Evolutionary conservation across 1,284 basidiomycete genomes (phyloP).

Genomic region (Crepidotus sp.): DNA sequence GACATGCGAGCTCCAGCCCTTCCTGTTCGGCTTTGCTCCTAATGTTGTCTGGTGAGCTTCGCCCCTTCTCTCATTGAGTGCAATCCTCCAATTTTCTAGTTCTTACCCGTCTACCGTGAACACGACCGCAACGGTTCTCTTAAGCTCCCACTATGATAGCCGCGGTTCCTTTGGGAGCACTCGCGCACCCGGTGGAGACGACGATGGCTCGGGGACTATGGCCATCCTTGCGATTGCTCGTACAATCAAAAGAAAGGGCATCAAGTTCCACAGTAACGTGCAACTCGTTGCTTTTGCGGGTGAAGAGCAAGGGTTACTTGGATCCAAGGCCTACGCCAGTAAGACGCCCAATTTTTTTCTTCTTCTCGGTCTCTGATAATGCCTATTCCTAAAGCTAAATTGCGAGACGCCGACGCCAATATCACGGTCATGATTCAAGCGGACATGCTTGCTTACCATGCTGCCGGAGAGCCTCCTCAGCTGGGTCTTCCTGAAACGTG

Average conservation of each 20-base stretch:
- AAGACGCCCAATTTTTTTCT: conserved; percentile 20
- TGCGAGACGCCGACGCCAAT: conserved; percentile 50
- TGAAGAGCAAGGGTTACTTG: conserved; percentile 63
- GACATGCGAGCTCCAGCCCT: conserved; percentile 54
- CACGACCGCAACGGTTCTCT: conserved; percentile 53
- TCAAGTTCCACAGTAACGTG: conserved; percentile 61
- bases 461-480: conserved; percentile 61
- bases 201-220: conserved; percentile 74
- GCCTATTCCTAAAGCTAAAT: conserved; percentile 49
- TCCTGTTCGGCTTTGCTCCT: conserved; percentile 67
- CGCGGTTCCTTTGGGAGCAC: conserved; percentile 75
- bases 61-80: not conserved
- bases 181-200: conserved; percentile 67
- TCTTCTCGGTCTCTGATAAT: not conserved
- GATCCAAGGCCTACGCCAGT: conserved; percentile 62
- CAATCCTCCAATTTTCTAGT: conserved; percentile 26
- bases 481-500: conserved; percentile 65
- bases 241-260: conserved; percentile 50
- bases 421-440: conserved; percentile 79
- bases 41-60: conserved; percentile 69
- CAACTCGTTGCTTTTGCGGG: conserved; percentile 65
- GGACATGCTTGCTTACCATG: conserved; percentile 80
- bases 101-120: conserved; percentile 43
- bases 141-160: conserved; percentile 81
- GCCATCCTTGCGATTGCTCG: conserved; percentile 72